Evolutionary conservation across 495 filamentous ascomycete species (phyloP).

Genomic region (Letharia lupina): DNA sequence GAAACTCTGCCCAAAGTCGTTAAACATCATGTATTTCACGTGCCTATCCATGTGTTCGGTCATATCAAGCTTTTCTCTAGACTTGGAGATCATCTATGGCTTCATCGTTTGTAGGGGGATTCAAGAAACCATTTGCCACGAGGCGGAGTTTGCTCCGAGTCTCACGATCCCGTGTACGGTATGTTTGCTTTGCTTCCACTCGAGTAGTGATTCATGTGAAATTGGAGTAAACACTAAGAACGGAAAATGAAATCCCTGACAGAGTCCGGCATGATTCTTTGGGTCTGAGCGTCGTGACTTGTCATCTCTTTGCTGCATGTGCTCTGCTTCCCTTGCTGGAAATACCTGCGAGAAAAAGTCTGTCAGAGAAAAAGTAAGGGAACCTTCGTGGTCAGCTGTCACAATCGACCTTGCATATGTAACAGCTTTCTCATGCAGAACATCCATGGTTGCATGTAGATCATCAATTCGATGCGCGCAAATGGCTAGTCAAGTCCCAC

Average conservation of each 20-base stretch:
- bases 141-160: no score
- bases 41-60: background rate
- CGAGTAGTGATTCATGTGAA: background rate
- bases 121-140: no score
- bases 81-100: no score
- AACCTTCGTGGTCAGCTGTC: background rate
- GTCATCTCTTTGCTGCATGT: background rate
- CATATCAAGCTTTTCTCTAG: background rate
- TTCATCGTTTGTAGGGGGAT: no score
- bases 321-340: background rate
- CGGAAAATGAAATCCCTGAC: background rate
- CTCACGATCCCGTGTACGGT: no score
- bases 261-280: background rate
- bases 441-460: background rate
- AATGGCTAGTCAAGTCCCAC: background rate
- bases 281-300: background rate
- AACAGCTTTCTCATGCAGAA: background rate
- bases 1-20: background rate
- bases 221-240: background rate
- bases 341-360: background rate
- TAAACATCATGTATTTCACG: background rate
- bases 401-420: background rate
- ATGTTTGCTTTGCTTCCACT: no score
- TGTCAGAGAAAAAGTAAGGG: background rate
- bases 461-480: background rate